A percentile compares a stretch with the other conserved stretches of the same genome.
Evolutionary conservation across 2,329 filamentous ascomycete genomes (phyloP).

Genomic region (Mycogone perniciosa): DNA sequence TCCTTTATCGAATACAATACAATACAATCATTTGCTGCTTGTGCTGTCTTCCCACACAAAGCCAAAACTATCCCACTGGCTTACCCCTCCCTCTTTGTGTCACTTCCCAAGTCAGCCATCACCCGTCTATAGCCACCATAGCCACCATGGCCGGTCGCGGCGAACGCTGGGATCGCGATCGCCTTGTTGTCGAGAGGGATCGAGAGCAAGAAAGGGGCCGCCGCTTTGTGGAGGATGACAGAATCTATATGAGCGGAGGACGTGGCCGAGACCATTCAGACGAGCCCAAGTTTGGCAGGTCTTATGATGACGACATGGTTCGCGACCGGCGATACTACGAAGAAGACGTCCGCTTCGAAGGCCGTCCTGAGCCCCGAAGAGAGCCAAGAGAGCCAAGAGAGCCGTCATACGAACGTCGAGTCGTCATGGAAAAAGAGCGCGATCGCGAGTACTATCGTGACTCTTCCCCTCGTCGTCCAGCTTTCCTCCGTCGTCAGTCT

Average conservation of each 20-base stretch:
- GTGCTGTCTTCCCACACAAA: too few relatives aligned
- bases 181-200: constrained; percentile 35
- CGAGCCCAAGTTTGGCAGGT: constrained; percentile 39
- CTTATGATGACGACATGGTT: constrained; percentile 41
- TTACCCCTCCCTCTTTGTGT: background rate
- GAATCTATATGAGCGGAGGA: constrained; percentile 32
- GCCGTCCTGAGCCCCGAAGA: constrained; percentile 19
- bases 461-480: constrained; percentile 54
- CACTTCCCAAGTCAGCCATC: background rate
- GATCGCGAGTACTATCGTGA: constrained; percentile 41
- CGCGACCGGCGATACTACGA: constrained; percentile 51
- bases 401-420: constrained; percentile 44
- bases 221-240: constrained; percentile 51
- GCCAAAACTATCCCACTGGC: background rate
- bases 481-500: constrained; percentile 72
- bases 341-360: constrained; percentile 39
- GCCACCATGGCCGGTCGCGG: constrained; percentile 14
- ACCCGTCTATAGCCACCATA: constrained; percentile 7
- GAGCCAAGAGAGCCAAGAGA: constrained; percentile 15
- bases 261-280: constrained; percentile 42
- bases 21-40: background rate
- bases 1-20: background rate
- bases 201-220: constrained; percentile 33
- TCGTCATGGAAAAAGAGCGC: constrained; percentile 50
- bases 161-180: constrained; percentile 50